phyloP scores from a whole-genome alignment of 495 filamentous ascomycete species.

The Hyaloscypha finlandica region DNA sequence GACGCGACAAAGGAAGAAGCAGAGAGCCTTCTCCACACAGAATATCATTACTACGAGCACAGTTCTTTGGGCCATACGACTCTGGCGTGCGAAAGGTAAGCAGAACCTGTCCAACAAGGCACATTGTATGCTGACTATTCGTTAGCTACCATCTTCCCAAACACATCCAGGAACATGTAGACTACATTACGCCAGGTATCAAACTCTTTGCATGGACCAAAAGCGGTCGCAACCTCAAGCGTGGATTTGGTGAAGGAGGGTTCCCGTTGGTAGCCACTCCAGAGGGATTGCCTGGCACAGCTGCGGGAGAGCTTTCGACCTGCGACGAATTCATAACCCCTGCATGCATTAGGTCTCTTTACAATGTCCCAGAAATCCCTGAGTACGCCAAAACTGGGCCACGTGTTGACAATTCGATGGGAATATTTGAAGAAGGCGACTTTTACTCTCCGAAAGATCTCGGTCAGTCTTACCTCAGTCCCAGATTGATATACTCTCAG shows the following conservation, averaged over 20 bases:
- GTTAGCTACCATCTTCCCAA: constrained; percentile 22
- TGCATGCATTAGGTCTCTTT: constrained; percentile 31
- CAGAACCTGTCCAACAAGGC: constrained; percentile 20
- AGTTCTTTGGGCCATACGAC: constrained; percentile 40
- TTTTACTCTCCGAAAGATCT: constrained; percentile 56
- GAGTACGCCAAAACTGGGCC: constrained; percentile 25
- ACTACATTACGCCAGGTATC: constrained; percentile 30
- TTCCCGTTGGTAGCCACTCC: neutral
- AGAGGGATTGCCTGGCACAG: neutral
- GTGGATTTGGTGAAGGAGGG: constrained; percentile 8
- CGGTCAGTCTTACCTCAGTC: no score
- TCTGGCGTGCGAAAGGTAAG: constrained; percentile 14
- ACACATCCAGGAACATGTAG: constrained; percentile 24
- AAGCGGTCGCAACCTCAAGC: constrained; percentile 1
- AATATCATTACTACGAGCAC: constrained; percentile 60
- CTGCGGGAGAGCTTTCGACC: constrained; percentile 11
- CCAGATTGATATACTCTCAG: no score
- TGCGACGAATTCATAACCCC: constrained; percentile 24
- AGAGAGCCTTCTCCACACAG: constrained; percentile 56
- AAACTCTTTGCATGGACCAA: constrained; percentile 25
- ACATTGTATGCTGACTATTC: constrained; percentile 27
- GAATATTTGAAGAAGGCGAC: constrained; percentile 36
- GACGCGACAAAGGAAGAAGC: constrained; percentile 53
- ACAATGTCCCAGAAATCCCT: constrained; percentile 19
- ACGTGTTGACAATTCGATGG: constrained; percentile 32